Percentiles rank a stretch among this genome's conserved stretches.
These are phyloP conservation scores for Fusarium torreyae DNA, from an alignment of 2,329 filamentous ascomycete genomes.

Conservation along the genomic window DNA sequence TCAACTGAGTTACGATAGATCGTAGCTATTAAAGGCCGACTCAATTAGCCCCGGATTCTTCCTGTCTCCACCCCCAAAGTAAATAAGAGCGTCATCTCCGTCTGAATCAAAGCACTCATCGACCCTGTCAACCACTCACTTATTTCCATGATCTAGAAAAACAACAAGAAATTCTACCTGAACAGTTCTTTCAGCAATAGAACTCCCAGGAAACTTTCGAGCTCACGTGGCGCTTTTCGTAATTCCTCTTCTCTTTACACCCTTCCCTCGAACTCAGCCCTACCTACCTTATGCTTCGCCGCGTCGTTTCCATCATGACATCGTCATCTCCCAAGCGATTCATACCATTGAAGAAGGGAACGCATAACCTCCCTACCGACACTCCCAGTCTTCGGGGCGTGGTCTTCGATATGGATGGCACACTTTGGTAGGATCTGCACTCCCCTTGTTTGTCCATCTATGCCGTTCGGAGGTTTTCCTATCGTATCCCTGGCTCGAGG, in stretches of 20 bases:
- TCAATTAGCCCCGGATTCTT: slow-evolving; percentile 25
- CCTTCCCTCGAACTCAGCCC: background rate
- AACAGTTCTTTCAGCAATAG: background rate
- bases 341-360: slow-evolving; percentile 66
- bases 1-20: slow-evolving; percentile 1
- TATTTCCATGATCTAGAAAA: background rate
- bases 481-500: slow-evolving; percentile 1
- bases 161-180: background rate
- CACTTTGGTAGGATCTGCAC: slow-evolving; percentile 78
- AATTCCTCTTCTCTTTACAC: background rate
- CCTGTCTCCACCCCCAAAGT: slow-evolving; percentile 31
- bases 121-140: slow-evolving; percentile 10
- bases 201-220: background rate
- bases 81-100: slow-evolving; percentile 37
- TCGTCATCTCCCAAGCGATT: slow-evolving; percentile 63
- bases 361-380: slow-evolving; percentile 48
- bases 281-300: slow-evolving; percentile 42
- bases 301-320: slow-evolving; percentile 61
- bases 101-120: slow-evolving; percentile 34
- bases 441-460: slow-evolving; percentile 5
- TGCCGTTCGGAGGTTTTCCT: slow-evolving; percentile 6
- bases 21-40: slow-evolving; percentile 6
- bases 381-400: slow-evolving; percentile 69
- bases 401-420: slow-evolving; percentile 96
- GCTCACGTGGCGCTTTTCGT: background rate